These are phyloP conservation scores for Russula griseocarnosa DNA, from an alignment of 768 basidiomycete species.

Conservation along the genomic window DNA sequence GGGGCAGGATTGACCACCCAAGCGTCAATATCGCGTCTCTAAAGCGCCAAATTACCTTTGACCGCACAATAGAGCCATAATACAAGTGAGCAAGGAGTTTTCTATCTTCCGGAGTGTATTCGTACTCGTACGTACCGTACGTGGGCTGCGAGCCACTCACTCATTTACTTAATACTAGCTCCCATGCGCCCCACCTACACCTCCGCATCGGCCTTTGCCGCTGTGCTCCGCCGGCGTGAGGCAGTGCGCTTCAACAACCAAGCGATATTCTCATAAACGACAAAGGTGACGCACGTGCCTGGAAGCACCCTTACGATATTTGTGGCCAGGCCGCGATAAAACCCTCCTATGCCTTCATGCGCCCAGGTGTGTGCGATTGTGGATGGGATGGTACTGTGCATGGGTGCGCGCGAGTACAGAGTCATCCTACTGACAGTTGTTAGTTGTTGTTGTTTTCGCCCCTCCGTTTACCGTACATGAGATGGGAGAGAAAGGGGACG, in stretches of 20 bases:
- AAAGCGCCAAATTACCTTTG: too few species aligned
- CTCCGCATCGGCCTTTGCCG: neutral
- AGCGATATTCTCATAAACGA: slow-evolving; percentile 91
- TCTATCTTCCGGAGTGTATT: neutral
- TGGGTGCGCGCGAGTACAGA: slow-evolving; percentile 44
- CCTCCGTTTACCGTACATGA: too few species aligned
- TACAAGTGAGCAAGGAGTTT: neutral
- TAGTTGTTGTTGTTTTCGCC: too few species aligned
- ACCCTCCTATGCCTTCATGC: slow-evolving; percentile 76
- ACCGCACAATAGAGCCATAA: neutral
- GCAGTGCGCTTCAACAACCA: slow-evolving; percentile 73
- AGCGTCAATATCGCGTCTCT: too few species aligned
- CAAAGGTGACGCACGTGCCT: slow-evolving; percentile 96
- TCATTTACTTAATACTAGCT: neutral
- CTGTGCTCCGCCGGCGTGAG: slow-evolving; percentile 40
- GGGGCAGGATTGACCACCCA: too few species aligned
- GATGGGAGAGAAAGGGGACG: too few species aligned
- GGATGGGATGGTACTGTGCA: slow-evolving; percentile 74
- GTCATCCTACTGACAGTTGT: slow-evolving; percentile 49
- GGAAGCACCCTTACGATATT: slow-evolving; percentile 93
- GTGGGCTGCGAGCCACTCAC: neutral
- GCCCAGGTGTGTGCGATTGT: slow-evolving; percentile 78
- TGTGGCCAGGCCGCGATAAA: slow-evolving; percentile 93
- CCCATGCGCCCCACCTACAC: neutral
- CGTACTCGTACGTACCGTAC: neutral